These are phyloP conservation scores for Carpinus fangiana DNA, from an alignment of 306 rosid genomes.

Conservation along the genomic window DNA sequence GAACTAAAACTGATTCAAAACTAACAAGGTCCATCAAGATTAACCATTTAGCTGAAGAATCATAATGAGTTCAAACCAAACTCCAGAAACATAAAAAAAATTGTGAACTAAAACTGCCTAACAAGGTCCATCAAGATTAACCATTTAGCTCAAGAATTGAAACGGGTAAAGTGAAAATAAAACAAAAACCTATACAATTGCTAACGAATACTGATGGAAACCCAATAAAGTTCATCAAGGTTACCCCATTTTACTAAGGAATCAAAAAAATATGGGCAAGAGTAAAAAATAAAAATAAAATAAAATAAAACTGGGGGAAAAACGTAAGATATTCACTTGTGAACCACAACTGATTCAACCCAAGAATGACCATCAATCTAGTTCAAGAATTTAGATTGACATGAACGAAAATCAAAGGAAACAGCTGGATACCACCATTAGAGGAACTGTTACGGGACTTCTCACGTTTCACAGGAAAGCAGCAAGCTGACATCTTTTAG, in stretches of 20 bases:
- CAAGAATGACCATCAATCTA: not conserved
- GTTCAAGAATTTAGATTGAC: not conserved
- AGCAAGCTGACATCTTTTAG: slow-evolving; percentile 37
- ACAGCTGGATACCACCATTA: slow-evolving; percentile 28
- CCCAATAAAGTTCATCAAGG: not conserved
- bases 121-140: not conserved
- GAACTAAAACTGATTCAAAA: too few species aligned
- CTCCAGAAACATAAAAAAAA: not conserved
- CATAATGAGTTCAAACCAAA: not conserved
- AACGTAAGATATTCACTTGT: not conserved
- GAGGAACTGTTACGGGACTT: slow-evolving; percentile 24
- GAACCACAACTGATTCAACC: not conserved
- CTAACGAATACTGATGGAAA: not conserved
- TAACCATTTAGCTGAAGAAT: not conserved
- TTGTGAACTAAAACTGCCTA: not conserved
- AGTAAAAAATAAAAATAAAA: too few species aligned
- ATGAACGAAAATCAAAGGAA: slow-evolving; percentile 17
- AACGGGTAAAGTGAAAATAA: not conserved
- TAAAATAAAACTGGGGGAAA: not conserved
- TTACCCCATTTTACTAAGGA: not conserved
- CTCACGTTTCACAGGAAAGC: slow-evolving; percentile 37
- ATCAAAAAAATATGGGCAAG: not conserved
- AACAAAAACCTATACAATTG: too few species aligned
- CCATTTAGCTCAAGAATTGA: not conserved
- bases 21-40: not conserved